Percentiles rank a stretch among this genome's conserved stretches.
Conservation (phyloP, 2,329 filamentous ascomycete species). For the Clarireedia homoeocarpa region DNA sequence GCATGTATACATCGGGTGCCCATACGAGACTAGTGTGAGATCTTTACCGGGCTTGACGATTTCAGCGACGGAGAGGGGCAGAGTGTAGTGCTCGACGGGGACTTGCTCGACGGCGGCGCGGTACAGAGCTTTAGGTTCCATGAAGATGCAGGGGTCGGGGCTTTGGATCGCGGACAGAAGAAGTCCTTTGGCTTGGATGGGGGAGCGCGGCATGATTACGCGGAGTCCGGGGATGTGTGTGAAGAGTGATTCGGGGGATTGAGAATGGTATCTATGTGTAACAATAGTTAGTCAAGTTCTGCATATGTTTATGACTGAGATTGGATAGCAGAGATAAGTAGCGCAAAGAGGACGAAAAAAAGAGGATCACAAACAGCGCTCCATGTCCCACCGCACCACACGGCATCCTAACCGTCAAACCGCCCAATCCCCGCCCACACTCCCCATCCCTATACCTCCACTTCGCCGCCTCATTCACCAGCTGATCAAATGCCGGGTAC, state of each 20-base stretch:
- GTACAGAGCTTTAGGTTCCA: conserved; percentile 70
- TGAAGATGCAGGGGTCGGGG: conserved; percentile 64
- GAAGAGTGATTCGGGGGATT: conserved; percentile 65
- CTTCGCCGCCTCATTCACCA: conserved; percentile 71
- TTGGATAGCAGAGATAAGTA: background rate
- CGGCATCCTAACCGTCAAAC: conserved; percentile 64
- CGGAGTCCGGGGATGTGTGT: conserved; percentile 62
- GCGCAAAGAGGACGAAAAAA: background rate
- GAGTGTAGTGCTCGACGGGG: conserved; percentile 56
- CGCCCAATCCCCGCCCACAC: conserved; percentile 50
- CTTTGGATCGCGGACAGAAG: conserved; percentile 54
- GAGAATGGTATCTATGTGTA: conserved; percentile 52
- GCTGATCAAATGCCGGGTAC: conserved; percentile 69
- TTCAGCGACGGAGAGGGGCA: conserved; percentile 63
- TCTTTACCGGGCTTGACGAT: conserved; percentile 58
- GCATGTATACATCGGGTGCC: conserved; percentile 63
- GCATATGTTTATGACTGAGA: conserved; percentile 12
- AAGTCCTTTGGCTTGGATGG: conserved; percentile 63
- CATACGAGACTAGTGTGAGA: conserved; percentile 62
- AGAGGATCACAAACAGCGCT: conserved; percentile 42
- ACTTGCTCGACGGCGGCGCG: conserved; percentile 67
- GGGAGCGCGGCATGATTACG: conserved; percentile 63
- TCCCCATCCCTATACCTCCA: conserved; percentile 57
- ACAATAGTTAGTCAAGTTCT: conserved; percentile 8
- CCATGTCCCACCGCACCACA: conserved; percentile 66